Conservation (phyloP, 1,284 basidiomycete genomes). For the Athelia sp. region DNA sequence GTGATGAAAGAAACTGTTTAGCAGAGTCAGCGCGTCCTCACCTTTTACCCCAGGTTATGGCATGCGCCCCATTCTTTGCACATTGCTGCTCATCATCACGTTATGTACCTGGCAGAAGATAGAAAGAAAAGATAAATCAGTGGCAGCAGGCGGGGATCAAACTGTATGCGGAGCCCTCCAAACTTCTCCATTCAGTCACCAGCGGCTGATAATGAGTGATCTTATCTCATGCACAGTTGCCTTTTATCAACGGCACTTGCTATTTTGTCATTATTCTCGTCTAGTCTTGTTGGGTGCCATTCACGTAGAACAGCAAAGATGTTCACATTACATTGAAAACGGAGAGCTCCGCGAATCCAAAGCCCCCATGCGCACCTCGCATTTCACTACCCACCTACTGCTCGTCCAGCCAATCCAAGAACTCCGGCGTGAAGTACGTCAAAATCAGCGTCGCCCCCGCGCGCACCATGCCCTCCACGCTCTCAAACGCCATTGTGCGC, state of each 20-base stretch:
- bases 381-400: neutral
- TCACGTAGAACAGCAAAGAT: too few species aligned
- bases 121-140: neutral
- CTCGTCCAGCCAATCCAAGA: constrained; percentile 85
- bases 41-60: constrained; percentile 11
- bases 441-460: constrained; percentile 93
- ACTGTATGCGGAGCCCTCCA: constrained; percentile 80
- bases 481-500: constrained; percentile 92
- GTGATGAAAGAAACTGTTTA: neutral
- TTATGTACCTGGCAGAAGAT: constrained; percentile 42
- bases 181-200: constrained; percentile 76
- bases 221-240: too few species aligned
- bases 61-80: constrained; percentile 40
- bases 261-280: too few species aligned
- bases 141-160: constrained; percentile 12
- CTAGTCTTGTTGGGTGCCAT: too few species aligned
- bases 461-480: constrained; percentile 83
- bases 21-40: neutral
- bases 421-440: constrained; percentile 94
- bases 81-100: constrained; percentile 65
- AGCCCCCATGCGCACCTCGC: neutral
- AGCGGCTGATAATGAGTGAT: constrained; percentile 50
- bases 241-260: too few species aligned
- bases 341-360: neutral
- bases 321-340: too few species aligned